Conservation (phyloP, 2,329 filamentous ascomycete genomes). For the Fusarium sp. region DNA sequence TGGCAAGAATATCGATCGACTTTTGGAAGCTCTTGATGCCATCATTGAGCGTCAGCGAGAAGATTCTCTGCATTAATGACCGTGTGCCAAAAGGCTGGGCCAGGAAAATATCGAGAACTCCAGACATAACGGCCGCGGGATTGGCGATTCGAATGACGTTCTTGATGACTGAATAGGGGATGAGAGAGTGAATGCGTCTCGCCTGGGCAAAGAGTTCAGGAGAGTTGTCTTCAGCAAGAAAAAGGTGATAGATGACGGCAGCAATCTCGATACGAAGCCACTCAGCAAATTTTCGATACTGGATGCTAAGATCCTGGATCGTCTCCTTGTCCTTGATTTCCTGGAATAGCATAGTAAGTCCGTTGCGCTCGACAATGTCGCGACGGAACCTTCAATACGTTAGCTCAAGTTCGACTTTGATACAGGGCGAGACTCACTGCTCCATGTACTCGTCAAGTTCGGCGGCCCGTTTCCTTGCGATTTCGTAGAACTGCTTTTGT, state of each 20-base stretch:
- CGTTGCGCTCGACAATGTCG: conserved; percentile 78
- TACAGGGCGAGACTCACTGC: conserved; percentile 65
- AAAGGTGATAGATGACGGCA: conserved; percentile 95
- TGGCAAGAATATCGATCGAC: conserved; percentile 81
- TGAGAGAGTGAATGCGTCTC: conserved; percentile 92
- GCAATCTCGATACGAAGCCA: conserved; percentile 98
- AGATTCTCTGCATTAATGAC: conserved; percentile 93
- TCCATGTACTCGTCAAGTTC: conserved; percentile 99
- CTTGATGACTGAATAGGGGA: conserved; percentile 93
- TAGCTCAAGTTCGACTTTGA: conserved; percentile 19
- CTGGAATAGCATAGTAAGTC: conserved; percentile 89
- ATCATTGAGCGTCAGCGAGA: conserved; percentile 90
- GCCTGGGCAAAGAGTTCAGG: conserved; percentile 95
- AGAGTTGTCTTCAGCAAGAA: conserved; percentile 97
- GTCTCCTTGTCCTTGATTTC: conserved; percentile 92
- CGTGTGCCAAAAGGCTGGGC: conserved; percentile 93
- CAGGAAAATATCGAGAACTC: conserved; percentile 92
- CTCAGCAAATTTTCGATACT: conserved; percentile 98
- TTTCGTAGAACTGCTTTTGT: conserved; percentile 94
- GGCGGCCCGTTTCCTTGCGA: conserved; percentile 87
- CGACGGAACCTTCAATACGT: conserved; percentile 66
- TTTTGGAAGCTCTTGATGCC: conserved; percentile 89
- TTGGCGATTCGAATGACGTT: conserved; percentile 98
- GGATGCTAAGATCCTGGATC: conserved; percentile 88
- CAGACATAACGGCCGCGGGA: conserved; percentile 96